Evolutionary conservation across 1,284 basidiomycete genomes (phyloP), one percentile per base, ranked within the genome.

Genomic region (Limonomyces culmigenus): DNA sequence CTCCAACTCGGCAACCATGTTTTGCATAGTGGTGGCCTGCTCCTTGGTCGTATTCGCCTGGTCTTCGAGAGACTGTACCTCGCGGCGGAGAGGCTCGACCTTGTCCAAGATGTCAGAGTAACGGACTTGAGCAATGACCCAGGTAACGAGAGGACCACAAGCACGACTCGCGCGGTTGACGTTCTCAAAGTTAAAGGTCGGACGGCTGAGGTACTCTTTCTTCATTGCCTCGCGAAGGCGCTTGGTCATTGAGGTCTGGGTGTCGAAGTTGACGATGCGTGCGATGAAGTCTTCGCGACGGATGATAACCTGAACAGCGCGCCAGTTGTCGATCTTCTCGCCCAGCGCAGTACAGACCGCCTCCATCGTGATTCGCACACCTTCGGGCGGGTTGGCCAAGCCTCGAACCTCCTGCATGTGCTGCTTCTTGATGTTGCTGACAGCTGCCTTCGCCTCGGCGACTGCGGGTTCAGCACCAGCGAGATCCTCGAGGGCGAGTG

Each of bases 391-490:
- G 50, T 98, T 98, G 32, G 89, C 87, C 92, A 99, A 97, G 10
- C 89, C 77, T 49, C 96, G 76, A 19, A 99, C 93, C 72, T 99
- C 95, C 48, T 93, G 87, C 34, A 99, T 62, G 47, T 98, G 93
- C 54, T 93, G 88, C 50, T 80, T 80, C 60, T 91, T 97, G 67
- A 99, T 99, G 56, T 86, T 96, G 48, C 84, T 87, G 48, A 99
- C 95, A 19, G 93, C 91, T 2, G 87, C 64, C 50, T 96, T 85
- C 6, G 95, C 95, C 19, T 98, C 93, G 14, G 86, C 56, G 8
- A 99, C 93, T 17, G 95, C 95, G 2, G 95, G 95, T 52, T 99
- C 93, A 8, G 96, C 95, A 45, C 96, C 89, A 12, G 93, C 93
- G 16, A 99, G 76, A 53, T 99, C 93, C 19, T 78, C 79, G 72